Base-by-base conservation (phyloP, 2,329 filamentous ascomycete species). In the Penicillium sp. region DNA sequence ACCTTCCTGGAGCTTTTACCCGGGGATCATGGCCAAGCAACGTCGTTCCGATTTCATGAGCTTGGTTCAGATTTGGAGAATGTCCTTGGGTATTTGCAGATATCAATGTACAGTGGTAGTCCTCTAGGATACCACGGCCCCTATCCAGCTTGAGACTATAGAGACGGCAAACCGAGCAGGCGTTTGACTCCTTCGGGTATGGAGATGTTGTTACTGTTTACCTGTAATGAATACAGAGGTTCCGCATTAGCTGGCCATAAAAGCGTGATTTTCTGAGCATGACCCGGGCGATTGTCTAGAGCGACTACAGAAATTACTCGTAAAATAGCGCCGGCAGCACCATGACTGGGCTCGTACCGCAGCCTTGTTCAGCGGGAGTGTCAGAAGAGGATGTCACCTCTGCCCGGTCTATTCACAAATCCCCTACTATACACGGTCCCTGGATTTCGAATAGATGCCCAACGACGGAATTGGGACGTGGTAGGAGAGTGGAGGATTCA, bases 81-180 rank as follows among this genome's bases (percentile, higher is more conserved):
- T 35, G 15, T 47, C 30, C 23, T 46, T 48, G 54, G 41, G 41
- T 46, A 46, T 56, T 56, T 56, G 54, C 41, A 48, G 21, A 48
- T 48, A 56, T 48, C 41, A 35, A 56, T 47, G 17, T 48, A 56
- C 41, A 13, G 54, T 35, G 11, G 7, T 48, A 3, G 46, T 48
- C 46, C 46, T 48, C 8, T 21, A 56, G 54, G 54, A 44, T 55
- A 44, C 52, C 52, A 21, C 48, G 44, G 5, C 54, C 2, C 23
- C 29, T 56, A 3, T 29, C 23, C 41, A 38, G 19, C 19, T 45
- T 17, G 46, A 51, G 49, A 21, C 21, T 13, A 51, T 23, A 8
- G 47, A 58, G 50, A 48, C 26, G 41, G 41, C 44, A 49, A 35
- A 47, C 50, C 26, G 41, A 47, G 57, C 49, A 60, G 17, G 47